Conservation (phyloP, 495 filamentous ascomycete genomes). For the Neurospora tetraspora region DNA sequence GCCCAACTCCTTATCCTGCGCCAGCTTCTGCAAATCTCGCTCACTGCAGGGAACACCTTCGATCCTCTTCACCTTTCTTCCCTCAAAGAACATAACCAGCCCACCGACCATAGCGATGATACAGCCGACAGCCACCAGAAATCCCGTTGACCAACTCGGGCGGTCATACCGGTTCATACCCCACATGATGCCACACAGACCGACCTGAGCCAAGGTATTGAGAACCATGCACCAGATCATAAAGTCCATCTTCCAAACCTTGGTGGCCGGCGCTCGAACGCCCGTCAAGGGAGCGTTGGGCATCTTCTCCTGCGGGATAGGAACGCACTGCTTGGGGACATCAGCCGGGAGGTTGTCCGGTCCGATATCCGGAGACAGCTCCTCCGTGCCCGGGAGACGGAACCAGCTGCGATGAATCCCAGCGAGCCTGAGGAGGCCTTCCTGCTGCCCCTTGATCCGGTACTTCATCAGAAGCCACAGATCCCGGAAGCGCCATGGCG, state of each 20-base stretch:
- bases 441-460: conserved; percentile 41
- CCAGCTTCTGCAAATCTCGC: conserved; percentile 34
- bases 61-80: conserved; percentile 51
- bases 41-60: conserved; percentile 49
- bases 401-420: conserved; percentile 65
- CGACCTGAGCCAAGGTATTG: conserved; percentile 67
- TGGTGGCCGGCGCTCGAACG: conserved; percentile 52
- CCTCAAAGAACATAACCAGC: conserved; percentile 56
- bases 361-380: conserved; percentile 31
- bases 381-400: conserved; percentile 48
- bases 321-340: conserved; percentile 32
- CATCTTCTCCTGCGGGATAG: conserved; percentile 45
- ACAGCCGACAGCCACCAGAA: conserved; percentile 61
- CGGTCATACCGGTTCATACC: conserved; percentile 57
- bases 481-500: conserved; percentile 79
- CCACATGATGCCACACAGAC: conserved; percentile 73
- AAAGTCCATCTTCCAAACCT: conserved; percentile 68
- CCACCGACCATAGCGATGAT: conserved; percentile 61
- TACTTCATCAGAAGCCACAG: conserved; percentile 58
- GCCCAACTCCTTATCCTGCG: conserved; percentile 36
- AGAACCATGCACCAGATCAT: conserved; percentile 63
- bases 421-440: conserved; percentile 49
- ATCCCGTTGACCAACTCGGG: conserved; percentile 63
- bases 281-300: conserved; percentile 52
- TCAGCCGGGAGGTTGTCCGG: conserved; percentile 31